These are phyloP conservation scores for Pulveroboletus sp. DNA, from an alignment of 768 basidiomycete species.

Conservation along the genomic window DNA sequence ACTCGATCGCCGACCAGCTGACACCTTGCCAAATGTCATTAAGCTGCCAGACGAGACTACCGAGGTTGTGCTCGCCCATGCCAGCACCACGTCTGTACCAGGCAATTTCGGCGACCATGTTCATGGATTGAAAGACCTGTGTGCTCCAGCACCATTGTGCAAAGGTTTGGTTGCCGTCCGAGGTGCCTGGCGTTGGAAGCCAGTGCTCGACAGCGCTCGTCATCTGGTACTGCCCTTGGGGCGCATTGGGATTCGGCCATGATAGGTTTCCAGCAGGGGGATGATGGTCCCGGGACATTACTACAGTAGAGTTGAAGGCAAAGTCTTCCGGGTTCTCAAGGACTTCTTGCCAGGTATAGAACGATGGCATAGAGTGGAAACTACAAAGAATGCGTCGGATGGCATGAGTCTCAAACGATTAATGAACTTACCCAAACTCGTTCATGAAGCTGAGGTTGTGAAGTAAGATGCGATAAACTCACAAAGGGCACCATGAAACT, in stretches of 20 bases:
- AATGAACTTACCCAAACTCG: conserved; percentile 47
- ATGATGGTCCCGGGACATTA: conserved; percentile 54
- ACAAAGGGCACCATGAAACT: conserved; percentile 7
- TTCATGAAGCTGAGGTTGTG: conserved; percentile 44
- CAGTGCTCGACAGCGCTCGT: conserved; percentile 47
- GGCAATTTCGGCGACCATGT: conserved; percentile 55
- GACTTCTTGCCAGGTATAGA: conserved; percentile 59
- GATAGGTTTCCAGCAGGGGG: conserved; percentile 48
- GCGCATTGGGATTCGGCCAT: conserved; percentile 55
- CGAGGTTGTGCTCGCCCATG: conserved; percentile 53
- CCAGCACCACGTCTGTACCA: conserved; percentile 61
- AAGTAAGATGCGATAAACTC: not conserved
- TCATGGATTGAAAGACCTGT: conserved; percentile 57
- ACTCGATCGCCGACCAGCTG: conserved; percentile 54
- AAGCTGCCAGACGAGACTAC: conserved; percentile 56
- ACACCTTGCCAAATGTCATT: conserved; percentile 61
- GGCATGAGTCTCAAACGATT: not conserved
- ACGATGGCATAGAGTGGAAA: conserved; percentile 61
- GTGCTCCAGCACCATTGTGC: conserved; percentile 64
- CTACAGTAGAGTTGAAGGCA: conserved; percentile 54
- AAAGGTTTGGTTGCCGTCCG: conserved; percentile 53
- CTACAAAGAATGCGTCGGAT: conserved; percentile 22
- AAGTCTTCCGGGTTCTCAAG: conserved; percentile 48
- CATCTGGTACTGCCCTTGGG: conserved; percentile 52
- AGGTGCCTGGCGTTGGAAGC: conserved; percentile 49